Evolutionary conservation across 169 alveolate species (phyloP).

Genomic region (Neospora caninum): DNA sequence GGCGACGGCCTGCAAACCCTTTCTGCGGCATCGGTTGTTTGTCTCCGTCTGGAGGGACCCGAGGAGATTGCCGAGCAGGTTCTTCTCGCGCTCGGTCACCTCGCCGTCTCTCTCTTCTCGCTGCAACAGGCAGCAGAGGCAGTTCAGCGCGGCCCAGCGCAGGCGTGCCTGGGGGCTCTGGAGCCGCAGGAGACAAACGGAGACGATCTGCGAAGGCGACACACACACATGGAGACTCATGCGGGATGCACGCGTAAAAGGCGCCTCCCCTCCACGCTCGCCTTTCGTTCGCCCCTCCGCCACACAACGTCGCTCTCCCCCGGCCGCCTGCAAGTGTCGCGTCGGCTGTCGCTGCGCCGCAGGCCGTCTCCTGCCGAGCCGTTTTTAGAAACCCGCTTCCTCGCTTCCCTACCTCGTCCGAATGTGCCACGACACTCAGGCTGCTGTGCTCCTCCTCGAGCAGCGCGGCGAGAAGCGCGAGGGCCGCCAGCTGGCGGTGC

Average conservation of each 20-base stretch:
- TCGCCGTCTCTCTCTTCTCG: neutral
- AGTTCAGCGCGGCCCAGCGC: slow-evolving; percentile 45
- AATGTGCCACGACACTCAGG: neutral
- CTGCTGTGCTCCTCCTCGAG: slow-evolving; percentile 35
- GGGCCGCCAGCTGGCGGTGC: slow-evolving; percentile 11
- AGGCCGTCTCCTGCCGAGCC: too few species aligned
- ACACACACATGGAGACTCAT: neutral
- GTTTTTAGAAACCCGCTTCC: neutral
- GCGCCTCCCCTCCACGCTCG: too few species aligned
- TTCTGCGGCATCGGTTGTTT: neutral
- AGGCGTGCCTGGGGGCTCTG: slow-evolving; percentile 1
- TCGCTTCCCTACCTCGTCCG: neutral
- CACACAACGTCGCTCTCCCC: too few species aligned
- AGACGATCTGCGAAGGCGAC: neutral
- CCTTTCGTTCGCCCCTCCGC: too few species aligned
- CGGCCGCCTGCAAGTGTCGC: too few species aligned
- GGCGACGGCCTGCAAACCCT: slow-evolving; percentile 15
- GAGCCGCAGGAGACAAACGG: slow-evolving; percentile 3
- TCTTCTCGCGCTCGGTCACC: neutral
- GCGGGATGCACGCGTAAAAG: neutral
- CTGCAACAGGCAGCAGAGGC: slow-evolving; percentile 6
- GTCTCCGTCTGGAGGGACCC: neutral
- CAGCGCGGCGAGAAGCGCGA: slow-evolving; percentile 21
- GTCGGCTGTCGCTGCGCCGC: too few species aligned
- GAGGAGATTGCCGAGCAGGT: neutral